phyloP scores from a whole-genome alignment of 495 filamentous ascomycete genomes.

The Staphylotrichum tortipilum region DNA sequence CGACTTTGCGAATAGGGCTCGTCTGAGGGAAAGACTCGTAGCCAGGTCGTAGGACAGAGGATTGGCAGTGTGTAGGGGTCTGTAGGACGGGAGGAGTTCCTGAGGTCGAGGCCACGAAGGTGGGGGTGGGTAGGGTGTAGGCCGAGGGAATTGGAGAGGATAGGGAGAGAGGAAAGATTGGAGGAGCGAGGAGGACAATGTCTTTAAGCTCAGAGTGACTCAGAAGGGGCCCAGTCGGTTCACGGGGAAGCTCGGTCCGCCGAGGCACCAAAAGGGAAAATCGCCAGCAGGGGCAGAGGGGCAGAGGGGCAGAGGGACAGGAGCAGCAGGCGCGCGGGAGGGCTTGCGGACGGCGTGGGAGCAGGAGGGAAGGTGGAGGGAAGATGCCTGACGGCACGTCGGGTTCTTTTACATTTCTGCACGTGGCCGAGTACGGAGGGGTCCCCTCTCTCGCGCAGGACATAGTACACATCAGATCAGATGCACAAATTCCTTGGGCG shows the following conservation, averaged over 20 bases:
- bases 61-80: too few relatives aligned
- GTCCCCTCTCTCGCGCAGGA: too few relatives aligned
- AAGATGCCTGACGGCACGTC: not conserved
- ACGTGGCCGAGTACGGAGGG: slow-evolving; percentile 6
- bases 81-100: not conserved
- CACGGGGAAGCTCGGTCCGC: slow-evolving; percentile 9
- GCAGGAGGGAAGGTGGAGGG: not conserved
- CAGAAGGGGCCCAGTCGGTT: slow-evolving; percentile 5
- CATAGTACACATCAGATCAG: too few relatives aligned
- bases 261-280: not conserved
- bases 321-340: not conserved
- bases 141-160: not conserved
- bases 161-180: not conserved
- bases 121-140: not conserved
- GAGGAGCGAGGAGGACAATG: not conserved
- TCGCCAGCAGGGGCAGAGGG: not conserved
- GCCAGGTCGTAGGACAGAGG: not conserved
- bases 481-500: too few relatives aligned
- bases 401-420: not conserved
- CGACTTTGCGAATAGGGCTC: not conserved
- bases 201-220: slow-evolving; percentile 11
- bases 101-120: not conserved
- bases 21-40: not conserved
- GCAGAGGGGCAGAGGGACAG: too few relatives aligned
- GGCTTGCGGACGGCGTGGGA: too few relatives aligned